A percentile compares a stretch with the other conserved stretches of the same genome.
Evolutionary conservation across 2,329 filamentous ascomycete genomes (phyloP).

Genomic region (Venturia oleaginea): DNA sequence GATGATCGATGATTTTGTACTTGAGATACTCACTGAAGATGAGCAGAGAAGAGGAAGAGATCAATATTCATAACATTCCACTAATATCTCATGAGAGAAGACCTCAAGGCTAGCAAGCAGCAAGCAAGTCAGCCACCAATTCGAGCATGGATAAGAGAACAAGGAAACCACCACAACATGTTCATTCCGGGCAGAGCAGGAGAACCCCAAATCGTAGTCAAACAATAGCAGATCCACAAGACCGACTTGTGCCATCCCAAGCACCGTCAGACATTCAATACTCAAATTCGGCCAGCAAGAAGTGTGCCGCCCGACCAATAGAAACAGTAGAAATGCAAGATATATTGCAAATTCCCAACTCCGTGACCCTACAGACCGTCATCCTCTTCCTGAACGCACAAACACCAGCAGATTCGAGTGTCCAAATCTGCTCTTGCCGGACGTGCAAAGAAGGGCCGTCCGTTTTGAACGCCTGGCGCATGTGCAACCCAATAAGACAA

Average conservation of each 20-base stretch:
- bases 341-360: neutral
- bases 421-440: neutral
- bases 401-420: neutral
- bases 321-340: neutral
- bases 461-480: neutral
- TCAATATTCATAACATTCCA: neutral
- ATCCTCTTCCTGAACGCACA: neutral
- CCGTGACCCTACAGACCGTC: neutral
- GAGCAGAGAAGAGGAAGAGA: neutral
- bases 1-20: too few relatives aligned
- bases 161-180: neutral
- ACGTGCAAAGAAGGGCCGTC: neutral
- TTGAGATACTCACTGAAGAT: neutral
- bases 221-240: neutral
- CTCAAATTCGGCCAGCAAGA: neutral
- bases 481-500: neutral
- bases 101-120: neutral
- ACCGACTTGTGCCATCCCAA: neutral
- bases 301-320: neutral
- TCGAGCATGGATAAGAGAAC: neutral
- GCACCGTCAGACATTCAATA: neutral
- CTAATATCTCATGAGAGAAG: neutral
- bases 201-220: neutral
- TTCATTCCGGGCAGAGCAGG: neutral
- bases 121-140: neutral